Evolutionary conservation across 495 filamentous ascomycete species (phyloP).

Genomic region (Aeminium ludgeri): DNA sequence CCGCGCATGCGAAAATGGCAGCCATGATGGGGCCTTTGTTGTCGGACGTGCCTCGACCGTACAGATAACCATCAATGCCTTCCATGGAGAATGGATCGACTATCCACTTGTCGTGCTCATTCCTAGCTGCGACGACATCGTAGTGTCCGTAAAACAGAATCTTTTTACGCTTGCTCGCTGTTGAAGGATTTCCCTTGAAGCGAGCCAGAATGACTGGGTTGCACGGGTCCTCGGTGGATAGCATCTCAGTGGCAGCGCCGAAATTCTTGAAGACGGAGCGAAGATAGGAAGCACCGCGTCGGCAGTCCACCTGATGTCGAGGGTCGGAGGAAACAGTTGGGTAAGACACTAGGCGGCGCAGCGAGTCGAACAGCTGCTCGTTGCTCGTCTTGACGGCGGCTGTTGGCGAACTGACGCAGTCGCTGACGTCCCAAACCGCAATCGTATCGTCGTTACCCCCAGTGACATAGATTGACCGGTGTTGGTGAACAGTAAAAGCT

Average conservation of each 20-base stretch:
- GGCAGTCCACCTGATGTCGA: slow-evolving; percentile 74
- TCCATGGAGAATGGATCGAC: slow-evolving; percentile 71
- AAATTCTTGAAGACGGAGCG: slow-evolving; percentile 77
- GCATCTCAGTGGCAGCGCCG: slow-evolving; percentile 72
- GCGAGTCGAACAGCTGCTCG: slow-evolving; percentile 66
- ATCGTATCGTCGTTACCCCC: slow-evolving; percentile 88
- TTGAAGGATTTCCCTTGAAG: slow-evolving; percentile 50
- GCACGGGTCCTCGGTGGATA: slow-evolving; percentile 47
- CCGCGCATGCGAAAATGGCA: slow-evolving; percentile 79
- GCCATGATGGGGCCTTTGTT: slow-evolving; percentile 94
- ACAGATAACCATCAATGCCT: slow-evolving; percentile 80
- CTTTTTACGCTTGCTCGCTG: slow-evolving; percentile 48
- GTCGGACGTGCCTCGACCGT: slow-evolving; percentile 90
- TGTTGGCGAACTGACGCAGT: slow-evolving; percentile 31
- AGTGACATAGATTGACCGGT: slow-evolving; percentile 65
- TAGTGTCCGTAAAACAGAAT: slow-evolving; percentile 97
- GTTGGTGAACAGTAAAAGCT: slow-evolving; percentile 46
- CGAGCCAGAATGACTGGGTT: slow-evolving; percentile 85
- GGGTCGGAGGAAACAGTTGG: slow-evolving; percentile 76
- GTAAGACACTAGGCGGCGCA: slow-evolving; percentile 73
- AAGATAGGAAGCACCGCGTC: slow-evolving; percentile 78
- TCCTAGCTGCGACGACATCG: slow-evolving; percentile 89
- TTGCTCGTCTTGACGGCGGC: slow-evolving; percentile 39
- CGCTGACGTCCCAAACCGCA: slow-evolving; percentile 68
- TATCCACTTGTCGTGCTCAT: slow-evolving; percentile 61